Evolutionary conservation across 1,139 yeast genomes (phyloP).

Genomic region (Lodderomyces jiufengensis): DNA sequence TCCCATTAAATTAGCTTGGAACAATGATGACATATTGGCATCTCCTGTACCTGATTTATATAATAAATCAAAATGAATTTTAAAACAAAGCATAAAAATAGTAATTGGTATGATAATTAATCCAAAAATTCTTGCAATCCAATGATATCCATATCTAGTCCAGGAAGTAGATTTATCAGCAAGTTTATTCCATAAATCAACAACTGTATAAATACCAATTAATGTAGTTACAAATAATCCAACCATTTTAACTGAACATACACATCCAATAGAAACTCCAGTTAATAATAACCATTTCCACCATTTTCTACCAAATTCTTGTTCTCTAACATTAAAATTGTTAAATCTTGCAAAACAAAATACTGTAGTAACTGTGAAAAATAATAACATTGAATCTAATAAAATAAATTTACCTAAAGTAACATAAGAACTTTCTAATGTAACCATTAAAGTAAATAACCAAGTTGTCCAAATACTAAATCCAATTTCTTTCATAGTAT

Average conservation of each 20-base stretch:
- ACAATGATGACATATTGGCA: conserved; percentile 92
- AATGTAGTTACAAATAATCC: conserved; percentile 73
- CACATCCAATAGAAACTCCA: conserved; percentile 73
- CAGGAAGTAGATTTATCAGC: conserved; percentile 55
- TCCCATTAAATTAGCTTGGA: conserved; percentile 89
- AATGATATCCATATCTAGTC: conserved; percentile 52
- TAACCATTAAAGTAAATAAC: conserved; percentile 84
- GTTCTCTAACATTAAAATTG: conserved; percentile 53
- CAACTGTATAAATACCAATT: conserved; percentile 73
- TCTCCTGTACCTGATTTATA: conserved; percentile 89
- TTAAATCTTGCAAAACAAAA: conserved; percentile 78
- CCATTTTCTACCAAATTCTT: conserved; percentile 74
- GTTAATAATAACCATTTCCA: conserved; percentile 86
- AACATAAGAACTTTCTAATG: conserved; percentile 80
- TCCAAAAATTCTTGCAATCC: conserved; percentile 61
- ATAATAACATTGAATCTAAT: conserved; percentile 92
- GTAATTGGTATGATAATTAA: conserved; percentile 59
- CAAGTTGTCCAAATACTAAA: conserved; percentile 79
- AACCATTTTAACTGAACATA: conserved; percentile 84
- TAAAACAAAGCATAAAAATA: conserved; percentile 64
- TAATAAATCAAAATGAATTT: conserved; percentile 69
- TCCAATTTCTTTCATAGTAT: conserved; percentile 82
- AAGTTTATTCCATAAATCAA: conserved; percentile 67
- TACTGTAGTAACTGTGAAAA: conserved; percentile 84
- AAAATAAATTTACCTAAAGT: conserved; percentile 90